Evolutionary conservation across 106 monocot genomes (phyloP).

Genomic region (Gastrodia elata): DNA sequence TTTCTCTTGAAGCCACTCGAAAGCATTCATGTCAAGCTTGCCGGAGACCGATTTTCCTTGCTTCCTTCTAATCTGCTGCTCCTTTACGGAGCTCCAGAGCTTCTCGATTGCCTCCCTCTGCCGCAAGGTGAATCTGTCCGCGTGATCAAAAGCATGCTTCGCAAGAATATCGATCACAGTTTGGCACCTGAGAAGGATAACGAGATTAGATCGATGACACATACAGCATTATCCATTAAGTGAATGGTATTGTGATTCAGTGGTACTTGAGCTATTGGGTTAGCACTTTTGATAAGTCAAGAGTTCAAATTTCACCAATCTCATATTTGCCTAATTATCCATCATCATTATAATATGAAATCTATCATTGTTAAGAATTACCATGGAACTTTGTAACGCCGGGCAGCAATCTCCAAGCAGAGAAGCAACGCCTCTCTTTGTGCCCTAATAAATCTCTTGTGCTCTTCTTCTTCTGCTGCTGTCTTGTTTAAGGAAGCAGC

Average conservation of each 20-base stretch:
- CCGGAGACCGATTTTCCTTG: constrained; percentile 87
- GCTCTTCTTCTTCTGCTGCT: constrained; percentile 39
- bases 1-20: constrained; percentile 88
- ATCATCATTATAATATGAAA: too few relatives aligned
- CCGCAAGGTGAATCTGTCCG: constrained; percentile 41
- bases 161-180: constrained; percentile 86
- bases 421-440: constrained; percentile 68
- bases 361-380: too few relatives aligned
- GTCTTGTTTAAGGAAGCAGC: constrained; percentile 24
- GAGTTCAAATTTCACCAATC: too few relatives aligned
- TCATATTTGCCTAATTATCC: too few relatives aligned
- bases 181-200: constrained; percentile 57
- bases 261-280: too few relatives aligned
- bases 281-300: too few relatives aligned
- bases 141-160: constrained; percentile 82
- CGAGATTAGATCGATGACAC: too few relatives aligned
- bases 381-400: constrained; percentile 83
- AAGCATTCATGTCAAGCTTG: constrained; percentile 91
- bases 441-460: constrained; percentile 57
- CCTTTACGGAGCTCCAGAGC: constrained; percentile 78
- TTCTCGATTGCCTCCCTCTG: constrained; percentile 82
- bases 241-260: too few relatives aligned
- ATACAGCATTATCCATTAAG: too few relatives aligned
- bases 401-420: constrained; percentile 84
- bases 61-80: constrained; percentile 83